Evolutionary conservation across 164 flowering plant species (phyloP), one percentile per base, ranked within the genome.

Genomic region (Litsea cubeba): DNA sequence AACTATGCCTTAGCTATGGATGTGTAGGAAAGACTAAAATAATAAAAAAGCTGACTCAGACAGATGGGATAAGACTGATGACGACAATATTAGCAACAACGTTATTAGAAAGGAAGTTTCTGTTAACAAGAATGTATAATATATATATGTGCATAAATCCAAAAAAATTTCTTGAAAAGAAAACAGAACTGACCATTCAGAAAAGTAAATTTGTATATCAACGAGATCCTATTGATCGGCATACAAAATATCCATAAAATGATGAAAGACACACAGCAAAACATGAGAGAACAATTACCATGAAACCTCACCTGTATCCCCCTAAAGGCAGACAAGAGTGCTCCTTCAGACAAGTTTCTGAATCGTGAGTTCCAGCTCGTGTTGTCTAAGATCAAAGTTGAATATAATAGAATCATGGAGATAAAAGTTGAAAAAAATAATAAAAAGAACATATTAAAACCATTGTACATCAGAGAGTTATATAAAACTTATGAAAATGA

Each of bases 251-350:
- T 46, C 40, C 17, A 32, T 32, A 17, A 12, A 68, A 18, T 0
- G 6, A 28, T 68, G 50, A 11, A 40, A n/a, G 35, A n/a, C 2
- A n/a, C 5, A 35, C 68, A 72, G 28, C 54, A 5, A 46, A 25
- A 49, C 23, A 30, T 15, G 23, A 46, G 22, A 70, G 12, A 40
- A 69, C 22, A 18, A 23, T 23, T 24, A 24, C 30, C 68, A 63
- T 62, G 22, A 23, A 76, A 80, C 20, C 84, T 82, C 82, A 93
- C 98, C 98, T 93, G 85, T 93, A 95, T 78, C 99, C 99, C 80
- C 99, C 99, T 65, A 95, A 80, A 14, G 99, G 99, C 50, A 95
- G 91, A 78, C 99, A 95, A 49, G 97, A 79, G 74, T 71, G 83
- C 83, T 90, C 95, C 78, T 76, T 83, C 70, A 95, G 85, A 87